Conservation (phyloP, 495 filamentous ascomycete species). For the Penicillium samsonianum region DNA sequence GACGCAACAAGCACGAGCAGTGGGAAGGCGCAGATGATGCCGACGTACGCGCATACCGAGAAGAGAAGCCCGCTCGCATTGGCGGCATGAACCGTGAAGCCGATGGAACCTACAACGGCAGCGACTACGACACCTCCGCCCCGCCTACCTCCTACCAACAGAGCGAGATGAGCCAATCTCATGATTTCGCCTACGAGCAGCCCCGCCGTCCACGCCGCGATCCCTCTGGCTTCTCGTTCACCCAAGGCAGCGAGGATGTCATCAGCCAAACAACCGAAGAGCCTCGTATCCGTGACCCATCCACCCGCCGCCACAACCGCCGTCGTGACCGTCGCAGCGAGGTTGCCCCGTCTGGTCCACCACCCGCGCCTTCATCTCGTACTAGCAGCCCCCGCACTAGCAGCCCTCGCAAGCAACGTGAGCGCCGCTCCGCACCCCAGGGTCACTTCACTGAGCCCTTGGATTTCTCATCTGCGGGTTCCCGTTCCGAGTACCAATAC, state of each 20-base stretch:
- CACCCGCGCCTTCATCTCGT: constrained; percentile 33
- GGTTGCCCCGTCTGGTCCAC: constrained; percentile 19
- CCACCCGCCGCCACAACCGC: constrained; percentile 38
- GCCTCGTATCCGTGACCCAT: constrained; percentile 44
- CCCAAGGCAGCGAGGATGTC: constrained; percentile 54
- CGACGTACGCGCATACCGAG: constrained; percentile 77
- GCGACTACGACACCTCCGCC: constrained; percentile 55
- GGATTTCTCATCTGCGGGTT: constrained; percentile 47
- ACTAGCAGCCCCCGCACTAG: constrained; percentile 44
- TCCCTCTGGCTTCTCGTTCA: constrained; percentile 49
- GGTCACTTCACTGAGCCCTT: constrained; percentile 61
- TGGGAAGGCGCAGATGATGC: constrained; percentile 64
- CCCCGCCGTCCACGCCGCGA: constrained; percentile 25
- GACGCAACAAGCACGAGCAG: constrained; percentile 43
- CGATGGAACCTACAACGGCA: constrained; percentile 72
- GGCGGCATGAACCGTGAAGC: constrained; percentile 79
- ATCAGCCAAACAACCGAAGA: constrained; percentile 57
- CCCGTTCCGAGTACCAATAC: constrained; percentile 49
- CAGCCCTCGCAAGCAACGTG: constrained; percentile 40
- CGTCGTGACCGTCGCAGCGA: constrained; percentile 35
- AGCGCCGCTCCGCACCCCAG: constrained; percentile 37
- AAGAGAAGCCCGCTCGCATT: constrained; percentile 80
- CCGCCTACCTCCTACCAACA: constrained; percentile 51
- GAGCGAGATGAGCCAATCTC: constrained; percentile 54
- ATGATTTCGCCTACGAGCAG: constrained; percentile 46